Evolutionary conservation across 148 eudicot species (phyloP).

Genomic region (Arctostaphylos glauca): DNA sequence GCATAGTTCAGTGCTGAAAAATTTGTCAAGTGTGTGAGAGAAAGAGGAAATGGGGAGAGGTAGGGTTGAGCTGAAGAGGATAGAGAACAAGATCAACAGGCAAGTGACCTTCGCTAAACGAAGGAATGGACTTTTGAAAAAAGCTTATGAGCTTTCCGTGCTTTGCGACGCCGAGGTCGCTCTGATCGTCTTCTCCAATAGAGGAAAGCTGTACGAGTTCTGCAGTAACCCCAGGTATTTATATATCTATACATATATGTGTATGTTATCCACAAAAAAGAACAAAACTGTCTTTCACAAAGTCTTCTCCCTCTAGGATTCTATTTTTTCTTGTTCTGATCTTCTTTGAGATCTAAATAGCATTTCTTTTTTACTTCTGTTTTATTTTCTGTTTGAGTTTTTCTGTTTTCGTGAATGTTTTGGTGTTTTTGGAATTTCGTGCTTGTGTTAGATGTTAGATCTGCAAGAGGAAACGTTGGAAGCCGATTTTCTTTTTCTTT

Average conservation of each 20-base stretch:
- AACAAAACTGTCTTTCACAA: background rate
- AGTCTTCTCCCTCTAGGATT: background rate
- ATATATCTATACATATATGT: background rate
- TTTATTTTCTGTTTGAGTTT: slow-evolving; percentile 8
- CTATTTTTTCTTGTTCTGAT: background rate
- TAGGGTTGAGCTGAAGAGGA: slow-evolving; percentile 37
- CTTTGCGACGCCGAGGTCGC: slow-evolving; percentile 37
- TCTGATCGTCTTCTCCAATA: slow-evolving; percentile 36
- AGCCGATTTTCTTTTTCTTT: background rate
- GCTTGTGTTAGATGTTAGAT: slow-evolving; percentile 41
- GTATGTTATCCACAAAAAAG: background rate
- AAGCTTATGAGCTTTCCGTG: slow-evolving; percentile 36
- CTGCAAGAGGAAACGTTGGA: slow-evolving; percentile 46
- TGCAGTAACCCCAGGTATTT: slow-evolving; percentile 40
- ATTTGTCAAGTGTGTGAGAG: background rate
- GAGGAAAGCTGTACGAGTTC: slow-evolving; percentile 35
- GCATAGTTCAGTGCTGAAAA: background rate
- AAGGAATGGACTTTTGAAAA: slow-evolving; percentile 34
- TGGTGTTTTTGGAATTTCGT: slow-evolving; percentile 32
- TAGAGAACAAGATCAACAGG: slow-evolving; percentile 34
- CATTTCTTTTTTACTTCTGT: background rate
- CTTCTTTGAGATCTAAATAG: background rate
- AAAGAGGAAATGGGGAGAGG: slow-evolving; percentile 31
- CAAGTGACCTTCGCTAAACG: slow-evolving; percentile 35
- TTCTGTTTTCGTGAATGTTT: slow-evolving; percentile 43